Base-by-base conservation (phyloP, 371 early-diverging fungal genomes). In the Circinella minor region DNA sequence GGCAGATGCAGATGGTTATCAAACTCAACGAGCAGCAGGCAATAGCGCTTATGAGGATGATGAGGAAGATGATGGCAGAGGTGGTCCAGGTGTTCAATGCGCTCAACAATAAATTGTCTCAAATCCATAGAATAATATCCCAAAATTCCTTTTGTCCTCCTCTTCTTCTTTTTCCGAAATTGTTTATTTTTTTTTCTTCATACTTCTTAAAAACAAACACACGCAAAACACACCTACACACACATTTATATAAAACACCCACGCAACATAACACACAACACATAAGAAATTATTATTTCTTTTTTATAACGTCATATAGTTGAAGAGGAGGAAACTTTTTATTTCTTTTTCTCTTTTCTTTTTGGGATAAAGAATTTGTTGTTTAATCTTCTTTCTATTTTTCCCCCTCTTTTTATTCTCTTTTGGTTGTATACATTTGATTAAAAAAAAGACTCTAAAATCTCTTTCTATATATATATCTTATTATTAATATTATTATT, bases 61-160 rank as follows among this genome's bases (percentile, higher is more conserved):
- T 67, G 90, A 89, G 57, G 89, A 93, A 34, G 92, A 91, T 1
- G 87, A 89, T 39, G 89, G 85, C n/a, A 89, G 85, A 18, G 77
- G 79, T 64, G 87, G 87, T 17, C 92, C 95, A 17, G 92, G 92
- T 55, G 98, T 98, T 55, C 98, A 97, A 85, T 98, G 98, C 80
- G 96, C 96, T 37, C 96, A 96, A 79, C 96, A 96, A 86, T 96
- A 95, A 83, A 73, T 61, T 48, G 60, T 47, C 66, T 47, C 65
- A 43, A 43, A 43, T 43, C 43, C 43, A 63, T 66, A 69, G 54
- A 66, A 47, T 69, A 18, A 39, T 13, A 57, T 34, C 34, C 36
- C 36, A 61, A 51, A 51, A 47, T 63, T 54, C 47, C 48, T 57
- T 63, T 68, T 37, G 11, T 68, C 48, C 18, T 7, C 59, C 14